Conservation (phyloP, 192 early-diverging fungal genomes). For the Linnemannia hyalina region DNA sequence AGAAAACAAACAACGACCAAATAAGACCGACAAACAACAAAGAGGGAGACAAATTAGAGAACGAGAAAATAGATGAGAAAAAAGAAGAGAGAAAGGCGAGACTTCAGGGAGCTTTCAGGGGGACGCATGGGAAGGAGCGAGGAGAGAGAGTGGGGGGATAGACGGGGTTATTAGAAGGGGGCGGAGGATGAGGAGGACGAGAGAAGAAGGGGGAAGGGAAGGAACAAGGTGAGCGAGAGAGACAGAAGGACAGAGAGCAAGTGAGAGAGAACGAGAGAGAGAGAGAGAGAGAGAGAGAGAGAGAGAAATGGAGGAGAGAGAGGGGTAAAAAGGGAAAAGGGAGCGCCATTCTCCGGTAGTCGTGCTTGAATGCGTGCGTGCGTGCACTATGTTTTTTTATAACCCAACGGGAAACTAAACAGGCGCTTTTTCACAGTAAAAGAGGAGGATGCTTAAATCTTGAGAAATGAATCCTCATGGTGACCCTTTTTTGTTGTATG, state of each 20-base stretch:
- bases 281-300: neutral
- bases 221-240: neutral
- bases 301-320: neutral
- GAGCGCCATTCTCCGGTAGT: neutral
- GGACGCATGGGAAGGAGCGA: constrained; percentile 4
- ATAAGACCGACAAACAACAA: neutral
- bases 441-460: neutral
- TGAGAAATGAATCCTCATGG: neutral
- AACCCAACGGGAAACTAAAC: neutral
- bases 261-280: neutral
- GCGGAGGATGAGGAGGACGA: constrained; percentile 1
- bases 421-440: neutral
- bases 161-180: neutral
- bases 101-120: constrained; percentile 6
- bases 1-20: no score
- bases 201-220: neutral
- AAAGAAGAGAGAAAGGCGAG: neutral
- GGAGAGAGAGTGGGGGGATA: neutral
- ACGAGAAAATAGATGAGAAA: neutral
- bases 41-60: neutral
- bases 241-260: neutral
- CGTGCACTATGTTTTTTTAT: neutral
- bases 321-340: neutral
- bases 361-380: neutral
- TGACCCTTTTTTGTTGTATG: neutral